Conservation (phyloP, 495 filamentous ascomycete genomes). For the Neurospora hispaniola region DNA sequence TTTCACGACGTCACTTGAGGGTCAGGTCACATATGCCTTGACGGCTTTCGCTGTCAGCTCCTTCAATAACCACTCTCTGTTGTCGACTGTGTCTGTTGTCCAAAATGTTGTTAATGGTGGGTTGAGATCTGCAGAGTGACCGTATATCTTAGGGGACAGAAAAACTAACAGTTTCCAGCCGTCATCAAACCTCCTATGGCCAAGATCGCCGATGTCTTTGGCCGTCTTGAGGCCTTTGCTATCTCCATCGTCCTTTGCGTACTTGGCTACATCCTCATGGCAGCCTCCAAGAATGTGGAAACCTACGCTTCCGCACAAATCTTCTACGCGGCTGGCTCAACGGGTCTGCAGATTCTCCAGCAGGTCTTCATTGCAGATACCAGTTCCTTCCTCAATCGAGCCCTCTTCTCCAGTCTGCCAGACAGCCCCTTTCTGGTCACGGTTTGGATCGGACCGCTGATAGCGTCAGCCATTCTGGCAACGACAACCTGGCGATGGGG, state of each 20-base stretch:
- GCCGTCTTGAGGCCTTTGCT: slow-evolving; percentile 30
- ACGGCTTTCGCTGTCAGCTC: slow-evolving; percentile 40
- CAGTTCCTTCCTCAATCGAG: slow-evolving; percentile 51
- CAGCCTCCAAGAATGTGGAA: slow-evolving; percentile 26
- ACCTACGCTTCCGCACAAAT: slow-evolving; percentile 37
- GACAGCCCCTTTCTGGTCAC: slow-evolving; percentile 53
- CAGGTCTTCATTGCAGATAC: slow-evolving; percentile 57
- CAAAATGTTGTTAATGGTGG: slow-evolving; percentile 39
- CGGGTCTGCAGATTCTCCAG: slow-evolving; percentile 46
- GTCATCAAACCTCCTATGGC: slow-evolving; percentile 36
- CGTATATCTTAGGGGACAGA: background rate
- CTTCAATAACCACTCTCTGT: slow-evolving; percentile 47
- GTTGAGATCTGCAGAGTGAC: background rate
- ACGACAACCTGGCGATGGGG: slow-evolving; percentile 49
- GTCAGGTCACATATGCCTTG: slow-evolving; percentile 34
- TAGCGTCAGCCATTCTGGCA: slow-evolving; percentile 33
- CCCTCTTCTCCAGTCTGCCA: slow-evolving; percentile 48
- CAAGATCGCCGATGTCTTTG: slow-evolving; percentile 35
- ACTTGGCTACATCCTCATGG: slow-evolving; percentile 31
- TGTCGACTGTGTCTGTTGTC: slow-evolving; percentile 47
- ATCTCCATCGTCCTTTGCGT: slow-evolving; percentile 26
- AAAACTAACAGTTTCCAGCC: slow-evolving; percentile 10
- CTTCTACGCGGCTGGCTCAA: slow-evolving; percentile 35
- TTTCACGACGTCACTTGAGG: slow-evolving; percentile 36
- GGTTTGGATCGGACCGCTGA: slow-evolving; percentile 39